A percentile compares a stretch with the other conserved stretches of the same genome.
Conservation (phyloP, 2,329 filamentous ascomycete genomes). For the Chaetomiaceae sp. region DNA sequence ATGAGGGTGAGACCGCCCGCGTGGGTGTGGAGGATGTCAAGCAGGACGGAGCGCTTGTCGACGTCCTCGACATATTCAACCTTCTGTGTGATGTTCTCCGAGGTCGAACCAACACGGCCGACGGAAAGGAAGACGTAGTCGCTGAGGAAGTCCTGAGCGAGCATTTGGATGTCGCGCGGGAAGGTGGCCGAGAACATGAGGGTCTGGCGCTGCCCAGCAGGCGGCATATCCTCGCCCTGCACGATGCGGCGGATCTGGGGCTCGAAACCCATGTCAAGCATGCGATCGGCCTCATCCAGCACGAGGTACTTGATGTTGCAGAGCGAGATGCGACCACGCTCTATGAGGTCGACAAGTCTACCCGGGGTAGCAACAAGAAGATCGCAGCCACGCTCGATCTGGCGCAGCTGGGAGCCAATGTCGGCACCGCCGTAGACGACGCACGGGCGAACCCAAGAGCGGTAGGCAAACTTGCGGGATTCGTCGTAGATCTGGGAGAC, state of each 20-base stretch:
- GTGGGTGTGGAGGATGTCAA: slow-evolving; percentile 96
- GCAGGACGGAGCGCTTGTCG: slow-evolving; percentile 95
- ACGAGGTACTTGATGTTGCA: slow-evolving; percentile 99
- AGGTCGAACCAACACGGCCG: slow-evolving; percentile 95
- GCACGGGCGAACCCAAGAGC: slow-evolving; percentile 96
- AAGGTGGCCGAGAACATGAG: slow-evolving; percentile 99
- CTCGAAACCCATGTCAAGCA: slow-evolving; percentile 99
- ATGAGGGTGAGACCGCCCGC: slow-evolving; percentile 85
- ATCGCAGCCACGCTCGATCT: slow-evolving; percentile 96
- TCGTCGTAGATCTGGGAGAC: slow-evolving; percentile 99
- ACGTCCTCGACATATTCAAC: slow-evolving; percentile 92
- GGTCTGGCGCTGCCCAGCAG: slow-evolving; percentile 77
- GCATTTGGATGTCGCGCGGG: slow-evolving; percentile 98
- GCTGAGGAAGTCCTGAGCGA: slow-evolving; percentile 96
- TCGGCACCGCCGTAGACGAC: slow-evolving; percentile 99
- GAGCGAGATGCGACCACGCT: slow-evolving; percentile 95
- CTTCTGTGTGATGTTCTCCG: slow-evolving; percentile 99
- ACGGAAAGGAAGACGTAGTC: slow-evolving; percentile 99
- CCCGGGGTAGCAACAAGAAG: slow-evolving; percentile 94
- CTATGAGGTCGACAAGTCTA: slow-evolving; percentile 94
- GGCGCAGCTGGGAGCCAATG: slow-evolving; percentile 94
- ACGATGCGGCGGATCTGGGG: slow-evolving; percentile 98
- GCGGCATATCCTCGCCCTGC: slow-evolving; percentile 96
- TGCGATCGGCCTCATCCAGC: slow-evolving; percentile 97
- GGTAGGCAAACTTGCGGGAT: slow-evolving; percentile 95